These are phyloP conservation scores for Dianthus caryophyllus DNA, from an alignment of 148 eudicot species.

Conservation along the genomic window DNA sequence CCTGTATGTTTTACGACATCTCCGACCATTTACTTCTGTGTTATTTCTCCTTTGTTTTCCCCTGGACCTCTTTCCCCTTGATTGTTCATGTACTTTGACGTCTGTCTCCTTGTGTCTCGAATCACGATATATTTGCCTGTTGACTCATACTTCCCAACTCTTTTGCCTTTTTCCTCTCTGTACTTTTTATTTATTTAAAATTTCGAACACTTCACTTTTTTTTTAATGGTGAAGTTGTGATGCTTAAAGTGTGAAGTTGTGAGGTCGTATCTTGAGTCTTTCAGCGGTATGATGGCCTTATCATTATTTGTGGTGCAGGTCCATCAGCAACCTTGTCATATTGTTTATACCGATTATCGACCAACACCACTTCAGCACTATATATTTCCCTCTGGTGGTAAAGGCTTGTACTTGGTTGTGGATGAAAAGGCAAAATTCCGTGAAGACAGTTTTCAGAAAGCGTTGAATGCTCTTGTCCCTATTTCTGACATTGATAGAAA, in stretches of 20 bases:
- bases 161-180: background rate
- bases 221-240: background rate
- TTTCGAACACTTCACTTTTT: background rate
- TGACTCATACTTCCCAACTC: background rate
- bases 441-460: slow-evolving; percentile 98
- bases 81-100: background rate
- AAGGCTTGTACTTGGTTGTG: slow-evolving; percentile 90
- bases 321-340: slow-evolving; percentile 98
- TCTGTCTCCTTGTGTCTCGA: background rate
- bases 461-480: slow-evolving; percentile 87
- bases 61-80: background rate
- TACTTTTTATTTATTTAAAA: background rate
- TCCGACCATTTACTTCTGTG: background rate
- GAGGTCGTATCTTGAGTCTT: background rate
- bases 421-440: slow-evolving; percentile 96
- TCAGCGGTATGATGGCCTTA: slow-evolving; percentile 11
- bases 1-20: background rate
- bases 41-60: background rate
- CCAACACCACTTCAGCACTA: slow-evolving; percentile 99
- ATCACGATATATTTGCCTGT: background rate
- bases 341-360: slow-evolving; percentile 93
- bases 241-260: no score
- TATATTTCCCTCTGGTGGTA: slow-evolving; percentile 87
- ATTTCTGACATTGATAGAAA: slow-evolving; percentile 57
- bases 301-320: slow-evolving; percentile 55